These are phyloP conservation scores for Crithidia expoeki DNA, from an alignment of 208 protist species.

Conservation along the genomic window DNA sequence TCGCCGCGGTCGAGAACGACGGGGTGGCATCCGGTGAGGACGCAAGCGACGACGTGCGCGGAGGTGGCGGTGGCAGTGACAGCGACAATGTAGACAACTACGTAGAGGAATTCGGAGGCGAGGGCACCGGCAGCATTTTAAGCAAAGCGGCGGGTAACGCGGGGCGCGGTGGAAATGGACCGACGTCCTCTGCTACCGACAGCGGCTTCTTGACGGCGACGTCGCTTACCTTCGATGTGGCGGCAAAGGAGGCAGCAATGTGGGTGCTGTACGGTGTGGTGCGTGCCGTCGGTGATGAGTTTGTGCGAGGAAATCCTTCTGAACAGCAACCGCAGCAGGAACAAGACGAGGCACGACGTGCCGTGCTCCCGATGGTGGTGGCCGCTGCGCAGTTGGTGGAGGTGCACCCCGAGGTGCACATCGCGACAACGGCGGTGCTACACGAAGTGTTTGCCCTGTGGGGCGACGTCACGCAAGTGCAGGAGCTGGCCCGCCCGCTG, in stretches of 20 bases:
- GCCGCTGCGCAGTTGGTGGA: slow-evolving; percentile 58
- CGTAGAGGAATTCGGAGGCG: slow-evolving; percentile 13
- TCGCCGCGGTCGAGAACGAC: background rate
- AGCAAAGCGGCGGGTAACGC: background rate
- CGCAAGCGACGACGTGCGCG: slow-evolving; percentile 16
- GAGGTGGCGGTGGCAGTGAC: slow-evolving; percentile 26
- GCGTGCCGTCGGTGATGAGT: slow-evolving; percentile 5
- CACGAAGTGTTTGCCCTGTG: slow-evolving; percentile 35
- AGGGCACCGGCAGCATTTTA: slow-evolving; percentile 20
- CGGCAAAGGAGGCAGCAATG: slow-evolving; percentile 49
- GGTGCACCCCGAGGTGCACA: slow-evolving; percentile 59
- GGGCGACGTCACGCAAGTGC: slow-evolving; percentile 21
- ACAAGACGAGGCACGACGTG: slow-evolving; percentile 20
- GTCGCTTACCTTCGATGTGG: slow-evolving; percentile 39
- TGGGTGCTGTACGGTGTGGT: slow-evolving; percentile 40
- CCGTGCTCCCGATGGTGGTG: slow-evolving; percentile 51
- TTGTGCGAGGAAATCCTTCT: background rate
- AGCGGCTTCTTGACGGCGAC: background rate
- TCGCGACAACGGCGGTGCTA: slow-evolving; percentile 47
- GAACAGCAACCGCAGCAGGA: background rate
- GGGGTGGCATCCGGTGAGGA: slow-evolving; percentile 3
- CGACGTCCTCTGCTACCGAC: background rate
- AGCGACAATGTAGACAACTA: slow-evolving; percentile 27
- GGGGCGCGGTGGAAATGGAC: background rate
- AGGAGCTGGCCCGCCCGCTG: slow-evolving; percentile 6